A percentile compares a stretch with the other conserved stretches of the same genome.
Conservation (phyloP, 2,329 filamentous ascomycete genomes). For the Beauveria varroae region DNA sequence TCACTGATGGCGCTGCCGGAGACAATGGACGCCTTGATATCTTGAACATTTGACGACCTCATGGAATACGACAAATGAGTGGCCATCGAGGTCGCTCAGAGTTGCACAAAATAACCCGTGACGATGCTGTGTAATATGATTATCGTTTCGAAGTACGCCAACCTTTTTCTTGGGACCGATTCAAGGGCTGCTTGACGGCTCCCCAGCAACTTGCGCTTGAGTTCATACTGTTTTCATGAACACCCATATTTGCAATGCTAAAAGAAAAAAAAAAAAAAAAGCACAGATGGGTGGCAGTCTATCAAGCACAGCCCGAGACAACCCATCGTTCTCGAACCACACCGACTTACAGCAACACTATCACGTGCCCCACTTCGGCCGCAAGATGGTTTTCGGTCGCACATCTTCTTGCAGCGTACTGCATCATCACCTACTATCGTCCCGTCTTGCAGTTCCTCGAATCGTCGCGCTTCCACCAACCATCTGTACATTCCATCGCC, state of each 20-base stretch:
- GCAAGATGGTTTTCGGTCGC: neutral
- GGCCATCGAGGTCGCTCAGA: neutral
- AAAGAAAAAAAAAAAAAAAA: neutral
- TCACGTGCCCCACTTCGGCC: slow-evolving; percentile 6
- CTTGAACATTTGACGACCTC: neutral
- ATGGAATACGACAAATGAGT: neutral
- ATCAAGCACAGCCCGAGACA: too few species aligned
- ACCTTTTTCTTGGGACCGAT: neutral
- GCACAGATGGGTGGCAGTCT: too few species aligned
- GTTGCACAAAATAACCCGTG: neutral
- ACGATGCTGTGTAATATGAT: neutral
- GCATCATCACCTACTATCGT: neutral
- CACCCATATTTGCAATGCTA: neutral
- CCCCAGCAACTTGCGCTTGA: neutral
- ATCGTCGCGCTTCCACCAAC: neutral
- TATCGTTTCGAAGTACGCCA: neutral
- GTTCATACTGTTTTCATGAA: neutral
- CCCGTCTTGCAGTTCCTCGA: neutral
- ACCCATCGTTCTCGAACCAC: neutral
- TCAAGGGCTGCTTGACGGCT: neutral
- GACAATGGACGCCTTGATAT: neutral
- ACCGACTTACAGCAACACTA: neutral
- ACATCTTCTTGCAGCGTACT: neutral
- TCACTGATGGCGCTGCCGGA: neutral
- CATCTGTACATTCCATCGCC: too few species aligned